Percentiles rank a stretch among this genome's conserved stretches.
These are phyloP conservation scores for Lentinula detonsa DNA, from an alignment of 768 basidiomycete genomes.

Conservation along the genomic window DNA sequence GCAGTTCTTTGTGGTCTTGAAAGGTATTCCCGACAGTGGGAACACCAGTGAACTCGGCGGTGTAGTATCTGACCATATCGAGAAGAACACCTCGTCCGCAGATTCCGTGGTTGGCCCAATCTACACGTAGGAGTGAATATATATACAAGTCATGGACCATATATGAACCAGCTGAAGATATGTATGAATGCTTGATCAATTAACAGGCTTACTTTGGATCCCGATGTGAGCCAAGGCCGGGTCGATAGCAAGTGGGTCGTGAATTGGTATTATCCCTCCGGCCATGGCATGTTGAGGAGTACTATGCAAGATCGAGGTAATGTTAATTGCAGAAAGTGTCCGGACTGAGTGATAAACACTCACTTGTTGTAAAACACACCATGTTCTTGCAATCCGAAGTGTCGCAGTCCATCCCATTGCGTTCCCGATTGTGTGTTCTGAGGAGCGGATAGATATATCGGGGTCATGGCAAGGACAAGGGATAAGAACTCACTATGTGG, in stretches of 20 bases:
- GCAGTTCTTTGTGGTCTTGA: conserved; percentile 22
- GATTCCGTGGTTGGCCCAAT: conserved; percentile 68
- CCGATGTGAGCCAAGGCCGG: conserved; percentile 44
- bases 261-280: conserved; percentile 37
- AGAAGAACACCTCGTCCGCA: conserved; percentile 64
- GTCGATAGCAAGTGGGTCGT: conserved; percentile 44
- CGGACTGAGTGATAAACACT: neutral
- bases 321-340: too few relatives aligned
- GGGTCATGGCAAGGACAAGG: neutral
- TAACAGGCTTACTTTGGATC: conserved; percentile 50
- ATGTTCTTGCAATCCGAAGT: conserved; percentile 48
- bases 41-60: conserved; percentile 19
- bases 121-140: conserved; percentile 21
- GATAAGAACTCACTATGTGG: conserved; percentile 38
- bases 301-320: conserved; percentile 18
- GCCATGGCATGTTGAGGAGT: conserved; percentile 37
- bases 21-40: conserved; percentile 5
- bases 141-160: neutral
- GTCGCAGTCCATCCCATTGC: conserved; percentile 65
- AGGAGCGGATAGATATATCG: neutral
- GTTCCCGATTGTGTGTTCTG: conserved; percentile 69
- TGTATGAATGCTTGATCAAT: too few relatives aligned
- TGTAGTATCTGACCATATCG: conserved; percentile 53
- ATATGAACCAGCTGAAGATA: conserved; percentile 1
- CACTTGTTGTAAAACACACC: conserved; percentile 62